Percentiles rank a stretch among this genome's conserved stretches.
Conservation (phyloP, 2,329 filamentous ascomycete genomes). For the Mycogone perniciosa region DNA sequence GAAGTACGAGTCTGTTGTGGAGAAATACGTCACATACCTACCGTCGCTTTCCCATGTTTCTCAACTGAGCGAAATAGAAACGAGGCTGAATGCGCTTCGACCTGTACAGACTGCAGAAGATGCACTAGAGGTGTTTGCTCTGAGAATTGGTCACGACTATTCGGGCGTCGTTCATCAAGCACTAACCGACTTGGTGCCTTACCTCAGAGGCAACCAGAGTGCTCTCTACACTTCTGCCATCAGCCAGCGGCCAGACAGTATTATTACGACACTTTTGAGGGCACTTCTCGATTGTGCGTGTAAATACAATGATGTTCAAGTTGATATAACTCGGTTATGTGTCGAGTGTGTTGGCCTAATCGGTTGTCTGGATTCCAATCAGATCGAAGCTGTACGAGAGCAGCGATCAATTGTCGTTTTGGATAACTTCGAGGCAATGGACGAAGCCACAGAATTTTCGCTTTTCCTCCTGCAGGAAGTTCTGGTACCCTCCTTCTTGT, state of each 20-base stretch:
- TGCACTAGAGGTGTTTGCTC: slow-evolving; percentile 63
- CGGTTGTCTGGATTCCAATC: slow-evolving; percentile 86
- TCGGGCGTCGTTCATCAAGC: slow-evolving; percentile 78
- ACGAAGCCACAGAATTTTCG: slow-evolving; percentile 80
- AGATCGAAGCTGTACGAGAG: slow-evolving; percentile 72
- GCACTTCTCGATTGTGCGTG: slow-evolving; percentile 80
- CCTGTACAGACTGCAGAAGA: slow-evolving; percentile 41
- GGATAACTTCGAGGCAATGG: slow-evolving; percentile 73
- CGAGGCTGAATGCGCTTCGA: slow-evolving; percentile 59
- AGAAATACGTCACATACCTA: slow-evolving; percentile 64
- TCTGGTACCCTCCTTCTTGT: slow-evolving; percentile 84
- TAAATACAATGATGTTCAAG: slow-evolving; percentile 64
- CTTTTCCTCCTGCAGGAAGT: slow-evolving; percentile 81
- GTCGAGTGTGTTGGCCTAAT: slow-evolving; percentile 81
- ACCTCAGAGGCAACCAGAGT: slow-evolving; percentile 65
- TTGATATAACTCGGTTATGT: slow-evolving; percentile 64
- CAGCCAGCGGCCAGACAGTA: slow-evolving; percentile 74
- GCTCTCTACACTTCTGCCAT: slow-evolving; percentile 73
- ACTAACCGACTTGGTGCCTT: slow-evolving; percentile 67
- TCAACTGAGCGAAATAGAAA: slow-evolving; percentile 61
- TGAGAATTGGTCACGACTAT: slow-evolving; percentile 76
- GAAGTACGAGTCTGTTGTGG: slow-evolving; percentile 54
- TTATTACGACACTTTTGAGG: slow-evolving; percentile 65
- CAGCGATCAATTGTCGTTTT: slow-evolving; percentile 79
- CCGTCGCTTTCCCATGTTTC: slow-evolving; percentile 71